Evolutionary conservation across 202 grass and related monocot genomes (phyloP).

Genomic region (Eragrostis tef): DNA sequence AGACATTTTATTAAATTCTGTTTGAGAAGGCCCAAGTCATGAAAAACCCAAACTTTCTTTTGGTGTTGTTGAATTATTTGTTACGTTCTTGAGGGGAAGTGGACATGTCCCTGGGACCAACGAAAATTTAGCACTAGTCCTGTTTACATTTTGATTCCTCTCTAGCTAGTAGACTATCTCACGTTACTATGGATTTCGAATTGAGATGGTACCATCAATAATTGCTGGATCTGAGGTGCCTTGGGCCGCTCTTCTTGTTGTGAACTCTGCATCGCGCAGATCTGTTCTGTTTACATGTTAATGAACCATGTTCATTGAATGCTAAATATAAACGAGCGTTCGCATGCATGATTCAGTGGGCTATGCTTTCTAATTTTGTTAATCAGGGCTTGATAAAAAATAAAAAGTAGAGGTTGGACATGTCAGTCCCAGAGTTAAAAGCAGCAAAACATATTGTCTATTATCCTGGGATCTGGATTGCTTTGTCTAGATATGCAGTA

Average conservation of each 20-base stretch:
- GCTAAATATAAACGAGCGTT: not conserved
- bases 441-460: not conserved
- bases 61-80: no score
- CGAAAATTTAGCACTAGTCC: not conserved
- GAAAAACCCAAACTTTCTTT: no score
- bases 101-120: not conserved
- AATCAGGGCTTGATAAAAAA: not conserved
- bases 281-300: not conserved
- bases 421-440: not conserved
- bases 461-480: conserved; percentile 1
- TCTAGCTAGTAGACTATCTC: not conserved
- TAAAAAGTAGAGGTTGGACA: not conserved
- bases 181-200: not conserved
- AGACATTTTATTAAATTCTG: no score
- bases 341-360: not conserved
- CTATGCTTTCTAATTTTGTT: not conserved
- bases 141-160: not conserved
- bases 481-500: not conserved
- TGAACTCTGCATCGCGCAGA: not conserved
- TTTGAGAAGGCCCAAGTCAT: no score
- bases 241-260: not conserved
- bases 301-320: not conserved
- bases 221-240: not conserved
- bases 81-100: not conserved
- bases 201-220: not conserved